Evolutionary conservation across 2,329 filamentous ascomycete species (phyloP), one percentile per base, ranked within the genome.

Genomic region (Colletotrichum tabaci): DNA sequence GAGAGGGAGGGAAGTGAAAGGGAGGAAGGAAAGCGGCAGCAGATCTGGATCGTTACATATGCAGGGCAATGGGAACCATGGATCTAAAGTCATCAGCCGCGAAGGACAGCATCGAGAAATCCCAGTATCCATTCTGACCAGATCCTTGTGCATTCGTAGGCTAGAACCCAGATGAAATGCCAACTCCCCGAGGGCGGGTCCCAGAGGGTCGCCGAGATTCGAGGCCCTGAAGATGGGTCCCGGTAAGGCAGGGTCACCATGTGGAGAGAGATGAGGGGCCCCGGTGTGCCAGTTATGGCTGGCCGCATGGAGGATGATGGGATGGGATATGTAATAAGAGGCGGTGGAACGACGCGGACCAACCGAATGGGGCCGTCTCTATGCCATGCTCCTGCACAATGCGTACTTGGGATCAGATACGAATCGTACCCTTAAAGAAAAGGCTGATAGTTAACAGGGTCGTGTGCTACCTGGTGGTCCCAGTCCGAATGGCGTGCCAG

Each of bases 191-290:
- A 60, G 68, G 65, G 52, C 68, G 64, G 58, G 49, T 44, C 46
- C 57, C 53, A 55, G 53, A 71, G 65, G 58, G 47, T 60, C 58
- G 30, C 40, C 58, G 40, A 38, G 58, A 10, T 60, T 60, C 60
- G 65, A 68, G 53, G 55, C 52, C 65, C 52, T 47, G 65, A 46
- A 71, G 68, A 71, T 68, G 46, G 64, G 52, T 21, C 68, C 64
- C 52, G 38, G 65, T 42, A 68, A 66, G 60, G 49, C 46, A 71
- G 68, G 68, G 53, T 63, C 46, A 40, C 46, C 46, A 68, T 71
- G 65, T 60, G 68, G 64, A 67, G 68, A 71, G 64, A 26, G 38
- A 58, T 40, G 58, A 46, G 52, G 35, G 53, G 47, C 47, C 16
- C 42, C n/a, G 12, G 35, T 26, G 40, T 44, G 64, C 44, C 56